phyloP scores from a whole-genome alignment of 305 asterid species.

The Fraxinus paxiana region DNA sequence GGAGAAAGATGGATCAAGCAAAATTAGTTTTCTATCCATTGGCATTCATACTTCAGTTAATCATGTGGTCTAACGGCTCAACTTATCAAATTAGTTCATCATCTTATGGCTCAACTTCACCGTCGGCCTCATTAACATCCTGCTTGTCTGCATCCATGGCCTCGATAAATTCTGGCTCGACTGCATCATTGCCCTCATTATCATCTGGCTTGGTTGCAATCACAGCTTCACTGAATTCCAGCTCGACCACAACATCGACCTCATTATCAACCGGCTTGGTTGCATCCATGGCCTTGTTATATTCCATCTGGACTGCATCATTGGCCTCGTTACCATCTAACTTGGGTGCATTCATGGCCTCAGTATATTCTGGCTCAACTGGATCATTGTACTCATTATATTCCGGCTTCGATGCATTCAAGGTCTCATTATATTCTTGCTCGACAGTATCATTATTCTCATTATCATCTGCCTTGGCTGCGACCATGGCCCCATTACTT shows the following conservation, averaged over 20 bases:
- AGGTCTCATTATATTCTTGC: background rate
- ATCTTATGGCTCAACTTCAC: background rate
- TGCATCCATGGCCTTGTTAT: background rate
- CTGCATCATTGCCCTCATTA: background rate
- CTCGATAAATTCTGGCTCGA: background rate
- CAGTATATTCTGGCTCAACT: background rate
- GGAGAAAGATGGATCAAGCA: background rate
- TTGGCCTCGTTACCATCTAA: background rate
- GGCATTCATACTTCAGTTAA: background rate
- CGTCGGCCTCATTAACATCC: background rate
- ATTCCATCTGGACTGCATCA: background rate
- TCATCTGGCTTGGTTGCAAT: background rate
- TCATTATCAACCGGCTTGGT: background rate
- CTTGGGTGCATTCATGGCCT: background rate
- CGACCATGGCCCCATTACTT: background rate
- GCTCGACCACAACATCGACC: background rate
- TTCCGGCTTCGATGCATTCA: background rate
- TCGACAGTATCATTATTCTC: background rate
- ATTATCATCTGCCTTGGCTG: background rate
- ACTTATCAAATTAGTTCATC: background rate
- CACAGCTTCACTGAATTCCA: background rate
- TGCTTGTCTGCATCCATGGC: background rate
- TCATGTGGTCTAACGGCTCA: background rate
- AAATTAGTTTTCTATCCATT: background rate
- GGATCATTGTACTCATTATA: background rate